These are phyloP conservation scores for Geranium brycei DNA, from an alignment of 345 rosid species.

Conservation along the genomic window DNA sequence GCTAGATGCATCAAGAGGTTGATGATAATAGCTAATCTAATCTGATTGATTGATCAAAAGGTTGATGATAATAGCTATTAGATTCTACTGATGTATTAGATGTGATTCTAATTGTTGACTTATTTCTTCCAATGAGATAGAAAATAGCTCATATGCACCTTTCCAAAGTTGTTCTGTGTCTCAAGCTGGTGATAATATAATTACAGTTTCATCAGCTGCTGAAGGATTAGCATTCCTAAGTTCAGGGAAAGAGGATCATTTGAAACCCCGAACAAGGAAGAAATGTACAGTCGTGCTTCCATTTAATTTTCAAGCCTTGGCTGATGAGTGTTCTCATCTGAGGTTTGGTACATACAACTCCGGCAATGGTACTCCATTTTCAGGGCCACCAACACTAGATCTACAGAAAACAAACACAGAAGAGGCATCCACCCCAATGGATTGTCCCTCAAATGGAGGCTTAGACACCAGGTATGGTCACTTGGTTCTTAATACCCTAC, in stretches of 20 bases:
- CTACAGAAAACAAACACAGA: background rate
- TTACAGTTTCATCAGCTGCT: background rate
- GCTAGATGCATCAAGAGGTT: too few species aligned
- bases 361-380: conserved; percentile 9
- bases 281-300: conserved; percentile 32
- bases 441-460: background rate
- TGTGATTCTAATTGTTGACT: background rate
- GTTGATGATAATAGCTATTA: too few species aligned
- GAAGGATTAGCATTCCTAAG: background rate
- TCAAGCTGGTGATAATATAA: background rate
- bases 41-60: too few species aligned
- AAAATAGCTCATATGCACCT: background rate
- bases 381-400: conserved; percentile 12
- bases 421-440: background rate
- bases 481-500: background rate
- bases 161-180: background rate
- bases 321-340: conserved; percentile 38
- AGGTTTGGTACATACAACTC: conserved; percentile 42
- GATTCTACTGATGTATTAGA: too few species aligned
- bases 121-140: background rate
- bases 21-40: too few species aligned
- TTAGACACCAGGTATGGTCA: background rate
- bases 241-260: background rate
- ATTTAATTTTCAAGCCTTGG: conserved; percentile 26
- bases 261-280: conserved; percentile 8